Percentiles rank a stretch among this genome's conserved stretches.
These are phyloP conservation scores for Osmanthus fragrans DNA, from an alignment of 257 asterid species.

Conservation along the genomic window DNA sequence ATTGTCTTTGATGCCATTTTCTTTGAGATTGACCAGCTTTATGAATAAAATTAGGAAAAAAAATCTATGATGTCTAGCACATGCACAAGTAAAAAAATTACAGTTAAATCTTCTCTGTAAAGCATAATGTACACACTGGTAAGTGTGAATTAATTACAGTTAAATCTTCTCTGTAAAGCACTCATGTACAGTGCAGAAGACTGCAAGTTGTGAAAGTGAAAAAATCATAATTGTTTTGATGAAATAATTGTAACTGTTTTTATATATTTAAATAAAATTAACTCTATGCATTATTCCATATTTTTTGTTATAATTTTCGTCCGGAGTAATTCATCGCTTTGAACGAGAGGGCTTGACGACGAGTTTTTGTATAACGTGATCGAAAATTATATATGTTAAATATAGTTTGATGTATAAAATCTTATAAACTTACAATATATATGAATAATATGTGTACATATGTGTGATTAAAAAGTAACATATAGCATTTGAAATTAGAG, in stretches of 20 bases:
- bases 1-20: not conserved
- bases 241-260: too few relatives aligned
- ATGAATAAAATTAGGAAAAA: conserved; percentile 25
- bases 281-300: too few relatives aligned
- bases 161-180: not conserved
- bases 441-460: too few relatives aligned
- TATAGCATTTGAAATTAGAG: not conserved
- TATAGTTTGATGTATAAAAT: too few relatives aligned
- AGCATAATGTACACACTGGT: not conserved
- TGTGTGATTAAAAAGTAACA: not conserved
- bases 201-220: not conserved
- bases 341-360: too few relatives aligned
- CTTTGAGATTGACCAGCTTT: conserved; percentile 21
- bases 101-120: conserved; percentile 26
- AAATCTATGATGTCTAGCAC: conserved; percentile 31
- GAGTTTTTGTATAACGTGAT: too few relatives aligned
- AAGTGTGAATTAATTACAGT: not conserved
- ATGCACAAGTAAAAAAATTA: conserved; percentile 24
- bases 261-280: too few relatives aligned
- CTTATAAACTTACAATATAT: not conserved
- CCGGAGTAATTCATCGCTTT: too few relatives aligned
- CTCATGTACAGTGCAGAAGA: not conserved
- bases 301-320: too few relatives aligned
- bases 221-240: too few relatives aligned
- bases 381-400: too few relatives aligned